Percentiles rank a stretch among this genome's conserved stretches.
phyloP scores from a whole-genome alignment of 768 basidiomycete species.

The Amanita fuliginea region DNA sequence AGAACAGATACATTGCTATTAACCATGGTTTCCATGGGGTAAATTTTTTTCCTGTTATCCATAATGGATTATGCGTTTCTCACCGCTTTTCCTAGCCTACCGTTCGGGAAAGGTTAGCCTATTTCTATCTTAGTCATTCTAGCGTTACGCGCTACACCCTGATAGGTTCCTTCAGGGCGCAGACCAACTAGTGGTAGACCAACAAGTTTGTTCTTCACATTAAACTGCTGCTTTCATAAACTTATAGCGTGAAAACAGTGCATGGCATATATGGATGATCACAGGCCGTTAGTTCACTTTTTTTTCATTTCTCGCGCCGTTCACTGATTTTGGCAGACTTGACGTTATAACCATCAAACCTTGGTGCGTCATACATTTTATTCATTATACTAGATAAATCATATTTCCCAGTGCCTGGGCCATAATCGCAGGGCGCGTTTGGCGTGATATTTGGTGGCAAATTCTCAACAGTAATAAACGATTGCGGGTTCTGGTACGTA shows the following conservation, averaged over 20 bases:
- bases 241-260: conserved; percentile 21
- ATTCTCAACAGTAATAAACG: conserved; percentile 71
- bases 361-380: conserved; percentile 23
- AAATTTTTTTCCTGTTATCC: conserved; percentile 16
- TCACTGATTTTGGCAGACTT: conserved; percentile 17
- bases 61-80: not conserved
- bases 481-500: conserved; percentile 54
- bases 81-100: conserved; percentile 19
- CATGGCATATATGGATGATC: conserved; percentile 31
- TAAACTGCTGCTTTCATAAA: not conserved
- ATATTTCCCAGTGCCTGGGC: conserved; percentile 30
- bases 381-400: conserved; percentile 14
- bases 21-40: conserved; percentile 62
- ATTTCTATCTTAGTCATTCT: not conserved
- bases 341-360: conserved; percentile 30
- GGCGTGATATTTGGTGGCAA: conserved; percentile 80
- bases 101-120: conserved; percentile 32
- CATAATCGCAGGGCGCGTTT: conserved; percentile 54
- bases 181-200: conserved; percentile 68
- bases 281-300: conserved; percentile 24
- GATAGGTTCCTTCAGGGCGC: conserved; percentile 60
- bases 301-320: conserved; percentile 5
- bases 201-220: conserved; percentile 42
- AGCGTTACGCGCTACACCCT: conserved; percentile 4
- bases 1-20: conserved; percentile 43